Conservation (phyloP, 768 basidiomycete genomes). For the Rhizopogon vinicolor region DNA sequence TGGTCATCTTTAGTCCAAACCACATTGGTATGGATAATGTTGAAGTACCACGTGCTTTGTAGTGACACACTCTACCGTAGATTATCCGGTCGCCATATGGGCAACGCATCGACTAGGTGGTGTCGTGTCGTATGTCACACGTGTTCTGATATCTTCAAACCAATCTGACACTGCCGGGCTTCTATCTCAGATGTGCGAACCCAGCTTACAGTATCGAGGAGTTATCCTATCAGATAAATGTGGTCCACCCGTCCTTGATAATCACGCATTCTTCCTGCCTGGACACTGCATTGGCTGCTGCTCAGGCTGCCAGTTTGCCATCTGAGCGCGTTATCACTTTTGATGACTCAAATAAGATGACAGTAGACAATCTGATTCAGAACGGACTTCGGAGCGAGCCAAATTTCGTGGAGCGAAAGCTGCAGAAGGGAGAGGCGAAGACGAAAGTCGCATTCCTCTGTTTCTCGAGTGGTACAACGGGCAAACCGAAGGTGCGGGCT, state of each 20-base stretch:
- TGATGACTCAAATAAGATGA: conserved; percentile 13
- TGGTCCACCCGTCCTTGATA: conserved; percentile 21
- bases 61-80: conserved; percentile 25
- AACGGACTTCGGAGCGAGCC: conserved; percentile 28
- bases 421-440: conserved; percentile 55
- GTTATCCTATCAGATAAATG: conserved; percentile 27
- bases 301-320: conserved; percentile 24
- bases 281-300: conserved; percentile 24
- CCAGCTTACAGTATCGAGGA: conserved; percentile 30
- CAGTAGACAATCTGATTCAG: conserved; percentile 48
- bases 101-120: conserved; percentile 55
- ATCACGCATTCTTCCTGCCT: conserved; percentile 26
- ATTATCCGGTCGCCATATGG: conserved; percentile 55
- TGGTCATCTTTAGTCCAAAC: conserved; percentile 63
- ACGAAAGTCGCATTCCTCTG: conserved; percentile 61
- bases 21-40: conserved; percentile 42
- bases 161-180: neutral
- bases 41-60: neutral
- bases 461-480: conserved; percentile 77
- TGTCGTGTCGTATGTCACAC: conserved; percentile 46
- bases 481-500: conserved; percentile 31
- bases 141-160: neutral
- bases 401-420: conserved; percentile 40
- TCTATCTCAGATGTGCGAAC: conserved; percentile 26
- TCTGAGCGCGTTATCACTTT: conserved; percentile 24